phyloP scores from a whole-genome alignment of 495 filamentous ascomycete genomes.

The Massariosphaeria phaeospora region DNA sequence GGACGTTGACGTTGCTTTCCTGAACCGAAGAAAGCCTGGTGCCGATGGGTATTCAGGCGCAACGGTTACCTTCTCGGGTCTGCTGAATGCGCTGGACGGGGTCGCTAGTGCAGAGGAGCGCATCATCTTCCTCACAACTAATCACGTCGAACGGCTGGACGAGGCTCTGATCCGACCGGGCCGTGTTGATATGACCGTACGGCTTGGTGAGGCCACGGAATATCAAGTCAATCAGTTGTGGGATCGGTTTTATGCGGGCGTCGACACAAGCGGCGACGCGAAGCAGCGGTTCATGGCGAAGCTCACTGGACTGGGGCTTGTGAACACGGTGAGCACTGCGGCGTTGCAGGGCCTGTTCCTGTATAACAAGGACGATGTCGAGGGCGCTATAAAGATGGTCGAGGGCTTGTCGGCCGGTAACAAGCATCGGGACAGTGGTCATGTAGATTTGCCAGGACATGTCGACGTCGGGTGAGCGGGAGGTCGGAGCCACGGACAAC shows the following conservation, averaged over 20 bases:
- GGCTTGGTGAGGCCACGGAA: slow-evolving; percentile 78
- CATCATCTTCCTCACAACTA: slow-evolving; percentile 91
- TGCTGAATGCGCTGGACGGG: slow-evolving; percentile 90
- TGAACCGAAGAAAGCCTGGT: slow-evolving; percentile 65
- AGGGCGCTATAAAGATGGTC: slow-evolving; percentile 77
- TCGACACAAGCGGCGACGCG: slow-evolving; percentile 58
- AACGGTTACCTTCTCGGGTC: slow-evolving; percentile 90
- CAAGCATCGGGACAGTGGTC: not conserved
- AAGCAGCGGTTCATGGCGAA: slow-evolving; percentile 49
- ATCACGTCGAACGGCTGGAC: slow-evolving; percentile 85
- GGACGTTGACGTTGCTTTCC: slow-evolving; percentile 92
- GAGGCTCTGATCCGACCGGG: slow-evolving; percentile 85
- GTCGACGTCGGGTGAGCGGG: too few relatives aligned
- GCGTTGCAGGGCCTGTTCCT: slow-evolving; percentile 90
- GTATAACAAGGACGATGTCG: slow-evolving; percentile 86
- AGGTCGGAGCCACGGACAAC: too few relatives aligned
- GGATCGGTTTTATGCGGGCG: slow-evolving; percentile 87
- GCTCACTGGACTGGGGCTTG: slow-evolving; percentile 49
- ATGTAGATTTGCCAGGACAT: slow-evolving; percentile 17
- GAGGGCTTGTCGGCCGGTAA: slow-evolving; percentile 49
- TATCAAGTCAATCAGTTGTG: slow-evolving; percentile 84
- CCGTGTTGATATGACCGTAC: slow-evolving; percentile 86
- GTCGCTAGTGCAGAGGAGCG: slow-evolving; percentile 93
- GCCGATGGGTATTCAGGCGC: slow-evolving; percentile 81
- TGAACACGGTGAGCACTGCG: slow-evolving; percentile 72